These are phyloP conservation scores for Dimargaris cristalligena DNA, from an alignment of 192 early-diverging fungal genomes.

Conservation along the genomic window DNA sequence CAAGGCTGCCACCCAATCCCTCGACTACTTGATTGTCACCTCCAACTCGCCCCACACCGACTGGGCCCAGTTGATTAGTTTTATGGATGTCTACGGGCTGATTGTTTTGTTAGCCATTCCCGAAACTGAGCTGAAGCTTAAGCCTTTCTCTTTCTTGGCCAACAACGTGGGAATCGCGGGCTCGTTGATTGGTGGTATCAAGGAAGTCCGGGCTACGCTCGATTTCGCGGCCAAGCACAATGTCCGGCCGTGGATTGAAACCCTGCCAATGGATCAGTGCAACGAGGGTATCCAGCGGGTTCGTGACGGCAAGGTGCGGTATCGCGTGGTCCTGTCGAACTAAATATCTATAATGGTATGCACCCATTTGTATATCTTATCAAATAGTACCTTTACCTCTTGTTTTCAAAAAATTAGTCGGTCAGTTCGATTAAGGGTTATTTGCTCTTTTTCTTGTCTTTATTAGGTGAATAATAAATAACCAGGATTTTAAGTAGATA, in stretches of 20 bases:
- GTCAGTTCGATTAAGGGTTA: no score
- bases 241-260: conserved; percentile 47
- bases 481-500: no score
- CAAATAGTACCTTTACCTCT: not conserved
- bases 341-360: conserved; percentile 9
- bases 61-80: conserved; percentile 20
- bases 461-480: no score
- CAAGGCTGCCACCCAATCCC: conserved; percentile 14
- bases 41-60: conserved; percentile 17
- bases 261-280: conserved; percentile 37
- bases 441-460: no score
- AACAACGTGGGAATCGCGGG: conserved; percentile 35
- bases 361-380: not conserved
- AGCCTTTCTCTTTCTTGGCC: conserved; percentile 19
- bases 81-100: conserved; percentile 27
- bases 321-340: conserved; percentile 47
- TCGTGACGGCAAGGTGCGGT: conserved; percentile 35
- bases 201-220: conserved; percentile 41
- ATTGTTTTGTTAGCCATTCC: conserved; percentile 33
- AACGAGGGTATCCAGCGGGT: conserved; percentile 40
- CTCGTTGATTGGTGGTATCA: conserved; percentile 41
- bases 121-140: conserved; percentile 25
- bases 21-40: conserved; percentile 25
- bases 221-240: conserved; percentile 49
- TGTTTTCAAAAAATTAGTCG: no score